phyloP scores from a whole-genome alignment of 2,329 filamentous ascomycete genomes.

The Ambrosiella xylebori region DNA sequence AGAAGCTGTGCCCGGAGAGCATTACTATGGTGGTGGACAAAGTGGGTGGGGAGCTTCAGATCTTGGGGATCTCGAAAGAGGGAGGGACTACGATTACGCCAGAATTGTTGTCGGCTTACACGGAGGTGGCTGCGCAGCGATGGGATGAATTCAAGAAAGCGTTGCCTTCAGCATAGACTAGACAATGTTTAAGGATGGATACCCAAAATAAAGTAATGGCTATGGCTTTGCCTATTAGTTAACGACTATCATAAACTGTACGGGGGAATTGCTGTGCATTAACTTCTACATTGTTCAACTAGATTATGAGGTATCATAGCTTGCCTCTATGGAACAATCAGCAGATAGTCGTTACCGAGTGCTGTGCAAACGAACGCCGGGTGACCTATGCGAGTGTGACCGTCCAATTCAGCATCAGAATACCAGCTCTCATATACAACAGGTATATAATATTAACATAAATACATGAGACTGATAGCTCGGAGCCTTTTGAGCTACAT shows the following conservation, averaged over 20 bases:
- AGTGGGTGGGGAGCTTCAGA: constrained; percentile 31
- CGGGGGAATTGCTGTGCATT: too few species aligned
- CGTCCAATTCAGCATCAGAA: too few species aligned
- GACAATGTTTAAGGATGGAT: not conserved
- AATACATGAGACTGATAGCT: not conserved
- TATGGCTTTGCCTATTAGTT: not conserved
- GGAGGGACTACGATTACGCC: constrained; percentile 57
- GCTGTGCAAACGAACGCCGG: too few species aligned
- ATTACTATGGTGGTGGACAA: constrained; percentile 68
- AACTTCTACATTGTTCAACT: too few species aligned
- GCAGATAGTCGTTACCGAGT: too few species aligned
- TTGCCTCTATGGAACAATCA: too few species aligned
- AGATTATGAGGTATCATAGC: too few species aligned
- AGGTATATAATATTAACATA: too few species aligned
- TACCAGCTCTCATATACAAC: too few species aligned
- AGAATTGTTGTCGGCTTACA: constrained; percentile 23
- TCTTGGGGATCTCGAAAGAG: constrained; percentile 64
- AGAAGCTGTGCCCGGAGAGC: constrained; percentile 65
- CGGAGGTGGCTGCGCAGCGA: constrained; percentile 13
- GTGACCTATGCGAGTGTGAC: too few species aligned
- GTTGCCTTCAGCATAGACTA: constrained; percentile 14
- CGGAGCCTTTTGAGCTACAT: not conserved
- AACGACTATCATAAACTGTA: too few species aligned
- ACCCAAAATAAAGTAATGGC: constrained; percentile 3
- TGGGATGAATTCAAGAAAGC: constrained; percentile 20